Evolutionary conservation across 1,139 yeast species (phyloP).

Genomic region (Spencermartinsiella ligniputridi): DNA sequence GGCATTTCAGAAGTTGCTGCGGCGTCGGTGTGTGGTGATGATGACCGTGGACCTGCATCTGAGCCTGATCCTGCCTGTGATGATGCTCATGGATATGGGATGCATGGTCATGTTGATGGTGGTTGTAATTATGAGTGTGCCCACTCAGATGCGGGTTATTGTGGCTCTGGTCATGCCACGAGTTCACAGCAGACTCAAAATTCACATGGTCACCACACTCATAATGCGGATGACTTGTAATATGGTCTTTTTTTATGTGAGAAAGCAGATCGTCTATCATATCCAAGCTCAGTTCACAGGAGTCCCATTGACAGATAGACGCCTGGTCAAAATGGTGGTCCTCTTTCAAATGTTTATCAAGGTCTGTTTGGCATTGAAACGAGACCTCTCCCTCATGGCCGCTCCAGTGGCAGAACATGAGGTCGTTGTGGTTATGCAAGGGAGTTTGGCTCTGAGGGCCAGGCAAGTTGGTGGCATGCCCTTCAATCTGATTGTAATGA

Average conservation of each 20-base stretch:
- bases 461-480: too few relatives aligned
- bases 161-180: constrained; percentile 7
- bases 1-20: constrained; percentile 24
- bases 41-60: not conserved
- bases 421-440: constrained; percentile 1
- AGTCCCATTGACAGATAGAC: constrained; percentile 36
- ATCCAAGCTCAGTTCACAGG: constrained; percentile 32
- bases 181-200: constrained; percentile 10
- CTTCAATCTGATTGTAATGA: too few relatives aligned
- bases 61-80: constrained; percentile 7
- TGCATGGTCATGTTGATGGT: constrained; percentile 5
- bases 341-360: constrained; percentile 29
- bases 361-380: constrained; percentile 27
- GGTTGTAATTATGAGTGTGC: constrained; percentile 3
- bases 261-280: constrained; percentile 32
- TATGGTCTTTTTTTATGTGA: constrained; percentile 35
- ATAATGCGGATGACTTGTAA: constrained; percentile 4
- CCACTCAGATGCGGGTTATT: constrained; percentile 5
- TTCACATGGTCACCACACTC: not conserved
- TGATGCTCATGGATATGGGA: constrained; percentile 5
- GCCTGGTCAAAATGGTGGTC: constrained; percentile 9
- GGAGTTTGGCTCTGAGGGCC: too few relatives aligned
- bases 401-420: constrained; percentile 36
- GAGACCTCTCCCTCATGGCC: constrained; percentile 29
- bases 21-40: constrained; percentile 7